Evolutionary conservation across 345 rosid genomes (phyloP), one percentile per base, ranked within the genome.

Genomic region (Lepidium africanum): DNA sequence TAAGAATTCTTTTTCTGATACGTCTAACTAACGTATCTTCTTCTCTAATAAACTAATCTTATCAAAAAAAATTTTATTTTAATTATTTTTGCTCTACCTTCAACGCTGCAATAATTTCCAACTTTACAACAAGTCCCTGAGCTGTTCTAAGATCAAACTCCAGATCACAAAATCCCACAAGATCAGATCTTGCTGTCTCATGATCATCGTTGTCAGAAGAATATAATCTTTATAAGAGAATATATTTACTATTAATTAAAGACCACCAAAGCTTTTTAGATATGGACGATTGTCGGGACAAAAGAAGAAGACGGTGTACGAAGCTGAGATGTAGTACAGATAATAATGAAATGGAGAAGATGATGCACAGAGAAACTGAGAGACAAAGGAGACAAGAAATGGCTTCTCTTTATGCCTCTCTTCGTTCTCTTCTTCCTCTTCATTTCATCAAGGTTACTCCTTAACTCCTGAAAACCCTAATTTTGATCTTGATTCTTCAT

Each of bases 51-150:
- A 42, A 65, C 50, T 58, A 66, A 23, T 66, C 21, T 42, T 65
- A 21, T 57, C 21, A 48, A 51, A 41, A 65, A 2, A 19, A 9
- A 2, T 32, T 7, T 57, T 57, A 40, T 39, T 67, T 49, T 73
- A 41, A 46, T 35, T 66, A 59, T 23, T 66, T 38, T 40, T 50
- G 53, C 61, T 49, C 62, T 39, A 65, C 1, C 60, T 17, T 66
- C 72, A 42, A 72, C 38, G 40, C 76, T 64, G 30, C 64, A 50
- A 67, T 63, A 32, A 88, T 87, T 90, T 76, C 75, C 63, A 55
- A 86, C 94, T 84, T 89, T 82, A 80, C 85, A 80, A 49, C 80
- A 77, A 83, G 84, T 30, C 74, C 73, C 79, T 85, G 96, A 89
- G 78, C 87, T 81, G 90, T 77, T 79, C 81, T 10, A 46, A 48